Evolutionary conservation across 768 basidiomycete species (phyloP).

Genomic region (Sporobolomyces phaffii): DNA sequence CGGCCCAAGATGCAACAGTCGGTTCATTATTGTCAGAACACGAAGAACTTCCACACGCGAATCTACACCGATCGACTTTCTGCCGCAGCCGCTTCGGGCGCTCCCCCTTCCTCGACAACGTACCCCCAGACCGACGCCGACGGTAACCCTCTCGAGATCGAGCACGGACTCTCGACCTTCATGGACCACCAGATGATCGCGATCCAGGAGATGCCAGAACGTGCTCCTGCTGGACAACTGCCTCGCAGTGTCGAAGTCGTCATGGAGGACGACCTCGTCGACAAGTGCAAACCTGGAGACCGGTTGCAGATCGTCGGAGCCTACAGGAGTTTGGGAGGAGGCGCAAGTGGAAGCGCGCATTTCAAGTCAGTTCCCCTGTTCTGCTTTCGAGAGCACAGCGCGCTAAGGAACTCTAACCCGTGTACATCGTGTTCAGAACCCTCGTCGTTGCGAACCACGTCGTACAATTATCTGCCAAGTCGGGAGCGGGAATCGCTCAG

Average conservation of each 20-base stretch:
- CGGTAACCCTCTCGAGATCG: slow-evolving; percentile 76
- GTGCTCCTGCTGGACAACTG: slow-evolving; percentile 92
- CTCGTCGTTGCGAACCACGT: slow-evolving; percentile 91
- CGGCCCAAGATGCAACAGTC: slow-evolving; percentile 98
- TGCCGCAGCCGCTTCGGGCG: slow-evolving; percentile 71
- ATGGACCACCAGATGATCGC: slow-evolving; percentile 94
- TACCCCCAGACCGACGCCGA: slow-evolving; percentile 90
- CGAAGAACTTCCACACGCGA: slow-evolving; percentile 71
- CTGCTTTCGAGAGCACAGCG: too few relatives aligned
- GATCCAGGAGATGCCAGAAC: slow-evolving; percentile 99
- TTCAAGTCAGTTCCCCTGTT: slow-evolving; percentile 65
- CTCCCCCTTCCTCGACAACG: slow-evolving; percentile 75
- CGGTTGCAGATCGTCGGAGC: slow-evolving; percentile 93
- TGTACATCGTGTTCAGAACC: slow-evolving; percentile 55
- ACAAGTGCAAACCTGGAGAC: slow-evolving; percentile 96
- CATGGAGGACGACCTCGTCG: slow-evolving; percentile 91
- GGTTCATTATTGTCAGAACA: slow-evolving; percentile 88
- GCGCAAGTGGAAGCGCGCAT: slow-evolving; percentile 61
- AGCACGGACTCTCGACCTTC: slow-evolving; percentile 86
- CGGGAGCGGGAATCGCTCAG: slow-evolving; percentile 90
- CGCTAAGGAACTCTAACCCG: slow-evolving; percentile 25
- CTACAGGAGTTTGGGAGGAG: slow-evolving; percentile 89
- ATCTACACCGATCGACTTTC: slow-evolving; percentile 80
- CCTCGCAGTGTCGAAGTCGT: slow-evolving; percentile 95
- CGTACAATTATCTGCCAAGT: slow-evolving; percentile 86